Percentiles rank a stretch among this genome's conserved stretches.
These are phyloP conservation scores for Alternaria consortialis DNA, from an alignment of 2,329 filamentous ascomycete genomes.

Conservation along the genomic window DNA sequence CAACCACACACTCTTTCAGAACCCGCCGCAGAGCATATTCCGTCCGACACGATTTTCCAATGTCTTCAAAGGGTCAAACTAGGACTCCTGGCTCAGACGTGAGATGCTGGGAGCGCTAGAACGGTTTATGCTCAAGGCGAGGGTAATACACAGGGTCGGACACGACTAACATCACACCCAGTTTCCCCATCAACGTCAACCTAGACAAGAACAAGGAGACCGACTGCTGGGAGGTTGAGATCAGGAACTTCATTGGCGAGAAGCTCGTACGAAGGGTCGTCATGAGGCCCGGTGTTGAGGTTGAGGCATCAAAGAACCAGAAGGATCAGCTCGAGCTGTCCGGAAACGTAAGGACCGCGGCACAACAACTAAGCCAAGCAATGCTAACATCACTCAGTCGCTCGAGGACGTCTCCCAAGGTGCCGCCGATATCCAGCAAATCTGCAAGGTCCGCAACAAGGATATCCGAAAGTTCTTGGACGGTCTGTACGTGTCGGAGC, in stretches of 20 bases:
- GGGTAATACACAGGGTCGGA: neutral
- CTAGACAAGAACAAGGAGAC: constrained; percentile 95
- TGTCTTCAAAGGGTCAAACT: neutral
- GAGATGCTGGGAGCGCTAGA: constrained; percentile 2
- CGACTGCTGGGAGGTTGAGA: constrained; percentile 89
- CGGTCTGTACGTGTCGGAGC: constrained; percentile 99
- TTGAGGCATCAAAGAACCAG: constrained; percentile 87
- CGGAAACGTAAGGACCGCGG: constrained; percentile 70
- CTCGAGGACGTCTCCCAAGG: constrained; percentile 97
- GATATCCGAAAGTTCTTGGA: constrained; percentile 99
- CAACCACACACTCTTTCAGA: neutral
- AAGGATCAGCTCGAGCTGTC: constrained; percentile 96
- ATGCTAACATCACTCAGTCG: constrained; percentile 57
- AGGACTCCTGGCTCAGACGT: neutral
- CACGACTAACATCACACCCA: constrained; percentile 27
- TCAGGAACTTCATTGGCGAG: constrained; percentile 82
- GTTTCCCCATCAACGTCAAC: constrained; percentile 99
- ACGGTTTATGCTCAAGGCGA: neutral
- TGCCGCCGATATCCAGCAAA: constrained; percentile 99
- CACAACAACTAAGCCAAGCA: constrained; percentile 1
- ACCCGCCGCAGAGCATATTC: neutral
- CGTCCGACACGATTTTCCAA: constrained; percentile 5
- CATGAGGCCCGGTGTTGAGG: constrained; percentile 90
- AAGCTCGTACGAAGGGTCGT: constrained; percentile 95
- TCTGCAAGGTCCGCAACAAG: constrained; percentile 99